Base-by-base conservation (phyloP, 2,329 filamentous ascomycete species). In the Aquanectria penicillioides region DNA sequence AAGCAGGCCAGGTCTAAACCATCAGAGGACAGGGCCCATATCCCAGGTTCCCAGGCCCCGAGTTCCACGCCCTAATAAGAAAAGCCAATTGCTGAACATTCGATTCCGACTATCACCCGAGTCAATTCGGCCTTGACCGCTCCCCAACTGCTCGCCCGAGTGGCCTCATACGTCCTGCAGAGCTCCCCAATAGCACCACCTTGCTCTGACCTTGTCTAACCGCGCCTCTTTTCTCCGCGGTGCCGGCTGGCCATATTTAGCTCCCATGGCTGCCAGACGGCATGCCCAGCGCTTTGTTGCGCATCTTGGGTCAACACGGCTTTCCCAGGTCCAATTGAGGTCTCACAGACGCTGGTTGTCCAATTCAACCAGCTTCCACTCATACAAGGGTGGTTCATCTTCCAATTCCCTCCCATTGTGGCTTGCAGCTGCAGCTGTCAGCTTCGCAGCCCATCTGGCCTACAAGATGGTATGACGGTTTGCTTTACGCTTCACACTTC, bases 381-480 rank as follows among this genome's bases (percentile, higher is more conserved):
- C 63, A 59, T 65, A 63, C 33, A 64, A 62, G 47, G 56, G 56
- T 50, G 43, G 62, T 44, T 59, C 66, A 18, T 54, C 62, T 17
- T 61, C 59, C 12, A 58, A 63, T 43, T 65, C 57, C 31, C 56
- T 64, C 20, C 47, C 67, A 18, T 23, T 75, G 49, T 73, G 71
- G 65, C 65, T 77, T 65, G 73, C 74, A 44, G 77, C 75, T 31
- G 72, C 74, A 46, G 80, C 82, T 57, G 66, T 87, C 49, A 80
- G 83, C 58, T 78, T 86, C 63, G 77, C 82, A 38, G 78, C 80
- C 22, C 78, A 83, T 7, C 65, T 89, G 34, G 76, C 83, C 41
- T 88, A 87, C 76, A 85, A 83, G 56, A 85, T 88, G 81, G 86
- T 88, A 77, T 60, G 75, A 56, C 55, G 20, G 56, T 12, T 36